These are phyloP conservation scores for Coniosporium tulheliwenetii DNA, from an alignment of 2,329 filamentous ascomycete species.

Conservation along the genomic window DNA sequence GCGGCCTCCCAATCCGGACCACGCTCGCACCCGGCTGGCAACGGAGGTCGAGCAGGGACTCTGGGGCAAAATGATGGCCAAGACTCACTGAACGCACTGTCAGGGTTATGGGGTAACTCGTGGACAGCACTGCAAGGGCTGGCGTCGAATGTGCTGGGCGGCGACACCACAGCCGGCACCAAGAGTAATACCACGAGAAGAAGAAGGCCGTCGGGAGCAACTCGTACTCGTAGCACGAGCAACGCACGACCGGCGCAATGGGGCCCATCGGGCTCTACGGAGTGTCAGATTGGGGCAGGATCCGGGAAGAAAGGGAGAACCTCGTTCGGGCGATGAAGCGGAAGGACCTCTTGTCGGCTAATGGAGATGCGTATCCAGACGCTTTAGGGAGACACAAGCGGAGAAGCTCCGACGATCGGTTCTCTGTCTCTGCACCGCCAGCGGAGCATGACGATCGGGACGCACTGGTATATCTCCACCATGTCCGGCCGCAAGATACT, in stretches of 20 bases:
- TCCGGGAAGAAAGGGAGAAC: slow-evolving; percentile 29
- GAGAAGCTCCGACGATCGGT: slow-evolving; percentile 49
- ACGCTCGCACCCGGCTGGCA: background rate
- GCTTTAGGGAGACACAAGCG: slow-evolving; percentile 40
- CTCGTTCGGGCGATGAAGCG: slow-evolving; percentile 33
- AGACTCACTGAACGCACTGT: slow-evolving; percentile 17
- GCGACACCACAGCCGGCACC: slow-evolving; percentile 12
- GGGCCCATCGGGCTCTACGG: slow-evolving; percentile 24
- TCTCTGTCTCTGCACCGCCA: slow-evolving; percentile 29
- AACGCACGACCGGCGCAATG: slow-evolving; percentile 29
- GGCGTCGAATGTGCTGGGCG: slow-evolving; percentile 31
- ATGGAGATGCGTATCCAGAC: slow-evolving; percentile 23
- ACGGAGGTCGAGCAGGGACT: slow-evolving; percentile 3
- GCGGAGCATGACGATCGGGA: slow-evolving; percentile 50
- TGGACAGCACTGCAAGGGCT: slow-evolving; percentile 33
- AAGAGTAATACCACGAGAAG: slow-evolving; percentile 12
- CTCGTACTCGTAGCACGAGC: slow-evolving; percentile 15
- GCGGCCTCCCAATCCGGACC: slow-evolving; percentile 7
- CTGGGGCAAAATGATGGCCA: slow-evolving; percentile 1
- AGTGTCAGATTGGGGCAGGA: slow-evolving; percentile 25
- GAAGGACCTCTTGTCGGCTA: slow-evolving; percentile 29
- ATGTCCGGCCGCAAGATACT: slow-evolving; percentile 68
- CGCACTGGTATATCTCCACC: slow-evolving; percentile 79
- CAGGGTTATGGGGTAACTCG: slow-evolving; percentile 30
- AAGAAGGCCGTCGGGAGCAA: slow-evolving; percentile 14